Evolutionary conservation across 1,284 basidiomycete species (phyloP).

Genomic region (Puccinia sorghi): DNA sequence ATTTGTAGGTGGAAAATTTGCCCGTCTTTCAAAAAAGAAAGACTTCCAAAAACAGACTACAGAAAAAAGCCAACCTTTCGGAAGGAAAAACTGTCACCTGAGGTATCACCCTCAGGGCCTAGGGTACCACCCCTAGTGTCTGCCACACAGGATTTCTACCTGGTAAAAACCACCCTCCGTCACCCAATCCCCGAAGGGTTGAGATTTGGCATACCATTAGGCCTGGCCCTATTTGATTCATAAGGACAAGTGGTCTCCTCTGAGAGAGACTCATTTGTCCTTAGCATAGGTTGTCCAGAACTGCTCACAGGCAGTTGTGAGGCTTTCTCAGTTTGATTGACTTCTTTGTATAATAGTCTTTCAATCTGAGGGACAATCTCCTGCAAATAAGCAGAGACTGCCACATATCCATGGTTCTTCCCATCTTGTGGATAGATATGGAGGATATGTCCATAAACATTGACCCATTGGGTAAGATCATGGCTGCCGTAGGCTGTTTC

Average conservation of each 20-base stretch:
- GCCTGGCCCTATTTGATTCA: neutral
- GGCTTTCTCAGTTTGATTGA: no score
- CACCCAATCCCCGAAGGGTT: neutral
- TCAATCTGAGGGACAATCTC: neutral
- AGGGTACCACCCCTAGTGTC: neutral
- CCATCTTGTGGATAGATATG: neutral
- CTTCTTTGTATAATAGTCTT: neutral
- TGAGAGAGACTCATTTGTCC: no score
- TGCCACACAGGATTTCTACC: conserved; percentile 15
- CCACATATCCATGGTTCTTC: neutral
- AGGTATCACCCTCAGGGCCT: neutral
- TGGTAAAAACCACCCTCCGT: neutral
- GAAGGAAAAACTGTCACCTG: neutral
- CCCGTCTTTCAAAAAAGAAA: neutral
- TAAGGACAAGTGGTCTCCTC: no score
- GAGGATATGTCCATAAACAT: neutral
- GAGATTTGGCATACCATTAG: conserved; percentile 1
- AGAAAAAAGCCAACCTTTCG: neutral
- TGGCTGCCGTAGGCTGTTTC: neutral
- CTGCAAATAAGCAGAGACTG: neutral
- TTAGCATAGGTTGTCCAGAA: no score
- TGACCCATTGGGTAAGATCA: neutral
- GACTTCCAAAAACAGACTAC: conserved; percentile 8
- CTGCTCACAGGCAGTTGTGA: no score
- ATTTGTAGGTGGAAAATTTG: conserved; percentile 1